Evolutionary conservation across 1,284 basidiomycete species (phyloP).

Genomic region (Microbotryum scabiosae): DNA sequence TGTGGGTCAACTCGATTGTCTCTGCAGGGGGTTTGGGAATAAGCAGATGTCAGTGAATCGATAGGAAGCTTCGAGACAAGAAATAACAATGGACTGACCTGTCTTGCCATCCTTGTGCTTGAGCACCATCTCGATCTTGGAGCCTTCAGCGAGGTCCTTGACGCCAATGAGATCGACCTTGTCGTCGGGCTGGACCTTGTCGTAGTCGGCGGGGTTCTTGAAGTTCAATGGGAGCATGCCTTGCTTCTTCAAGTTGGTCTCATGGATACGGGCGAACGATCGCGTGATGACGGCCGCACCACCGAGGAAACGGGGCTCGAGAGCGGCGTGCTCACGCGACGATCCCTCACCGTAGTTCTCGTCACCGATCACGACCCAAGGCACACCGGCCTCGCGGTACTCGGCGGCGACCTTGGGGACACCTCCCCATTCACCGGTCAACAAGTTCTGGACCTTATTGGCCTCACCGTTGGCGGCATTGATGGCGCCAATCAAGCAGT

Average conservation of each 20-base stretch:
- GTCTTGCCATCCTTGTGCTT: slow-evolving; percentile 69
- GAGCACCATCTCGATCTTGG: slow-evolving; percentile 68
- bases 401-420: slow-evolving; percentile 76
- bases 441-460: slow-evolving; percentile 67
- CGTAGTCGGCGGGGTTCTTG: slow-evolving; percentile 78
- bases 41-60: no score
- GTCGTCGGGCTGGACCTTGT: slow-evolving; percentile 74
- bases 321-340: slow-evolving; percentile 75
- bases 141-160: slow-evolving; percentile 73
- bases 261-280: slow-evolving; percentile 95
- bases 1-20: slow-evolving; percentile 31
- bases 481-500: slow-evolving; percentile 91
- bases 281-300: slow-evolving; percentile 89
- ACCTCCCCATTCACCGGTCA: slow-evolving; percentile 74
- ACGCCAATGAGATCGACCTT: slow-evolving; percentile 70
- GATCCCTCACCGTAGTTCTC: slow-evolving; percentile 77
- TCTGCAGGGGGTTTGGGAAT: slow-evolving; percentile 12
- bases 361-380: slow-evolving; percentile 82
- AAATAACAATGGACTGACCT: no score
- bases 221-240: slow-evolving; percentile 54
- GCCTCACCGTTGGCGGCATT: slow-evolving; percentile 91
- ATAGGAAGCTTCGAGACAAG: no score
- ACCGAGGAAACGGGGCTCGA: slow-evolving; percentile 94
- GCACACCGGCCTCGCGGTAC: slow-evolving; percentile 79
- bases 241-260: slow-evolving; percentile 94